Conservation (phyloP, 2,329 filamentous ascomycete genomes). For the Arachnomyces sp. region DNA sequence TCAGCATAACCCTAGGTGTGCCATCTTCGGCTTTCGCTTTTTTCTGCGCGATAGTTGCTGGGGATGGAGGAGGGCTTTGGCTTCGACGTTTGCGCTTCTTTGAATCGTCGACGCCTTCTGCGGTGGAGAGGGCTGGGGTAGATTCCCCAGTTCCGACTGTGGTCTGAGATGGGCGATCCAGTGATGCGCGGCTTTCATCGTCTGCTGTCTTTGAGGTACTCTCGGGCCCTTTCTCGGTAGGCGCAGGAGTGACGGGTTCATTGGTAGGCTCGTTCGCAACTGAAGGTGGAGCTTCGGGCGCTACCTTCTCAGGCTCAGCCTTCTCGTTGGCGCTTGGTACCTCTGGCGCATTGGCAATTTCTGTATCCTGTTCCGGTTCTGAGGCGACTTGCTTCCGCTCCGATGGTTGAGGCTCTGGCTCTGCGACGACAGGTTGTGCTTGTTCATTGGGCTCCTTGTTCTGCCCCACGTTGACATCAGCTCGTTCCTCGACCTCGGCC, state of each 20-base stretch:
- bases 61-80: slow-evolving; percentile 50
- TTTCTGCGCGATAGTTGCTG: slow-evolving; percentile 48
- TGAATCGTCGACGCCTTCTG: slow-evolving; percentile 41
- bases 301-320: background rate
- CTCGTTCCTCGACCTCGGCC: slow-evolving; percentile 1
- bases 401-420: slow-evolving; percentile 2
- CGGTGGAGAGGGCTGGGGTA: slow-evolving; percentile 13
- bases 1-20: slow-evolving; percentile 20
- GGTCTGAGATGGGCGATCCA: slow-evolving; percentile 4
- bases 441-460: slow-evolving; percentile 6
- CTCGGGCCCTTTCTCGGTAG: slow-evolving; percentile 9
- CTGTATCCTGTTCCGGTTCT: background rate
- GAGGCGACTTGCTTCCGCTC: background rate
- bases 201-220: background rate
- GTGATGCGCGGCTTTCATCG: background rate
- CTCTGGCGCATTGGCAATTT: background rate
- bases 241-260: background rate
- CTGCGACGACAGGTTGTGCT: slow-evolving; percentile 1
- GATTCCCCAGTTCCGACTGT: slow-evolving; percentile 7
- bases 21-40: slow-evolving; percentile 40
- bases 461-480: slow-evolving; percentile 10
- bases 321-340: background rate
- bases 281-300: background rate
- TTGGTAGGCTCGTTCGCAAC: background rate
- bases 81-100: slow-evolving; percentile 62